phyloP scores from a whole-genome alignment of 305 asterid genomes.

The Caryopteris hybrid region DNA sequence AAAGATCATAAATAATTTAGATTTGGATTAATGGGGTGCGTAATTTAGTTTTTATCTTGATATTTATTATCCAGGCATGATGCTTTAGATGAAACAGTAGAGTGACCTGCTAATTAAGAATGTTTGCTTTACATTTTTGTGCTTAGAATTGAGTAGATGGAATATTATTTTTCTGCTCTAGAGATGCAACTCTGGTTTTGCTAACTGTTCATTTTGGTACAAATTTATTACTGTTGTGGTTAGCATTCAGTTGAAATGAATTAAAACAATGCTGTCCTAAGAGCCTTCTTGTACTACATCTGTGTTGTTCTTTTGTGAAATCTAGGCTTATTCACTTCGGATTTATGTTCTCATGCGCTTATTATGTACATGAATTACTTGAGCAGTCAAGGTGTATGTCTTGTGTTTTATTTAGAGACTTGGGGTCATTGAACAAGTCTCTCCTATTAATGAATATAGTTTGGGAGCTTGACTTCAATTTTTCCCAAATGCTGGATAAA shows the following conservation, averaged over 20 bases:
- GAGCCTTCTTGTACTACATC: neutral
- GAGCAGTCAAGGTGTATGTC: neutral
- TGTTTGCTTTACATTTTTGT: neutral
- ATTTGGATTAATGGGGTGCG: neutral
- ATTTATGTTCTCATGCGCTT: neutral
- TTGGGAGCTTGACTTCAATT: conserved; percentile 1
- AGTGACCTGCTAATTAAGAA: conserved; percentile 3
- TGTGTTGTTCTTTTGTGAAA: neutral
- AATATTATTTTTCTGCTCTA: neutral
- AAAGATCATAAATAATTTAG: neutral
- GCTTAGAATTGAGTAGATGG: neutral
- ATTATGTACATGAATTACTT: neutral
- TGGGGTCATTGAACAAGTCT: neutral
- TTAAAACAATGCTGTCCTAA: neutral
- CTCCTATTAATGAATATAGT: neutral
- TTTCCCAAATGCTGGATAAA: neutral
- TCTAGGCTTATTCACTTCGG: neutral
- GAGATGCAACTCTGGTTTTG: neutral
- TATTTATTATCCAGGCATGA: neutral
- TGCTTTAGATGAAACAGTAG: too few relatives aligned
- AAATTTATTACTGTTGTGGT: neutral
- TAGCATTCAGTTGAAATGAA: neutral
- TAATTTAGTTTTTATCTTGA: neutral
- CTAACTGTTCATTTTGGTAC: neutral
- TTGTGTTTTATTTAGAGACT: conserved; percentile 1